Percentiles rank a stretch among this genome's conserved stretches.
These are phyloP conservation scores for Fusarium solani-melongenae DNA, from an alignment of 2,329 filamentous ascomycete species.

Conservation along the genomic window DNA sequence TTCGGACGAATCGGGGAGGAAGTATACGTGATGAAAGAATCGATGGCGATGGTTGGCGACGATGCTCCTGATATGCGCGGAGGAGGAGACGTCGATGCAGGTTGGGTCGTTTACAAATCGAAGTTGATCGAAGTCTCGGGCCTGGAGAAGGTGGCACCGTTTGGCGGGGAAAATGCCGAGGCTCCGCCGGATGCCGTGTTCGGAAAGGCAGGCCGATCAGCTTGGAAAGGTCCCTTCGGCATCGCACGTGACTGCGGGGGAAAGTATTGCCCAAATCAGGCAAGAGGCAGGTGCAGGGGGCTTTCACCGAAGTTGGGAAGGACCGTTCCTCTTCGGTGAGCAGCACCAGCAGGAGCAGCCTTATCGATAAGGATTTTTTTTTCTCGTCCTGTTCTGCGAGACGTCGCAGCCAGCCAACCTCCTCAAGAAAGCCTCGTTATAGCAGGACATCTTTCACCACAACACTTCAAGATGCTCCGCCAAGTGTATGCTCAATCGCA, in stretches of 20 bases:
- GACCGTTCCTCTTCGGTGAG: conserved; percentile 16
- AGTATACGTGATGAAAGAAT: not conserved
- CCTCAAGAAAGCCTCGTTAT: conserved; percentile 19
- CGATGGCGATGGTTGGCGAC: not conserved
- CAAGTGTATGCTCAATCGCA: conserved; percentile 55
- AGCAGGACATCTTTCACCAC: conserved; percentile 13
- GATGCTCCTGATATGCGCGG: not conserved
- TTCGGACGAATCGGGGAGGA: conserved; percentile 10
- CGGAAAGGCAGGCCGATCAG: conserved; percentile 23
- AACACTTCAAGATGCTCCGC: conserved; percentile 56
- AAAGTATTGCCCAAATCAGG: conserved; percentile 12
- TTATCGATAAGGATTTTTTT: conserved; percentile 53
- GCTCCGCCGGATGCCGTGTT: conserved; percentile 36
- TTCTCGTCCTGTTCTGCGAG: conserved; percentile 12
- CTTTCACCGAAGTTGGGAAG: conserved; percentile 8
- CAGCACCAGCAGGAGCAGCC: not conserved
- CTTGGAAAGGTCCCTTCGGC: not conserved
- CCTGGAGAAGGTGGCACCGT: conserved; percentile 21
- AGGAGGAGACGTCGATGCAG: conserved; percentile 1
- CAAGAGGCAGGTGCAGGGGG: not conserved
- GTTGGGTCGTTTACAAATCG: conserved; percentile 23
- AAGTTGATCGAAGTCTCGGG: conserved; percentile 23
- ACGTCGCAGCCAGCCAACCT: conserved; percentile 20
- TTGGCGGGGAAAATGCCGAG: conserved; percentile 46
- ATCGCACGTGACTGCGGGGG: conserved; percentile 51